These are phyloP conservation scores for Arthonia radiata DNA, from an alignment of 495 filamentous ascomycete species.

Conservation along the genomic window DNA sequence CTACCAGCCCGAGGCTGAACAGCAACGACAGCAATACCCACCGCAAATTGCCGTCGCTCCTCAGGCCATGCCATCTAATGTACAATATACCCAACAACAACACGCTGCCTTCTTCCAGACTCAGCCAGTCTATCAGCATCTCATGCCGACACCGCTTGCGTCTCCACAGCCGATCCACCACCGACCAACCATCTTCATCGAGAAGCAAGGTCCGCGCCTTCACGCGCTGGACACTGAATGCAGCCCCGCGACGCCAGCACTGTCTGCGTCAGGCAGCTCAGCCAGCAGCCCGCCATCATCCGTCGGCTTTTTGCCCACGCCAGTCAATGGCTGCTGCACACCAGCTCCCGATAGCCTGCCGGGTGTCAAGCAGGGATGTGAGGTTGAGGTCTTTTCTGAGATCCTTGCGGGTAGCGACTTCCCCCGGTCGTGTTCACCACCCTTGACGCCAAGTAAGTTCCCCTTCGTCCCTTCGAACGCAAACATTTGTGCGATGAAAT, in stretches of 20 bases:
- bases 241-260: conserved; percentile 40
- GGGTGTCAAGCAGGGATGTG: conserved; percentile 58
- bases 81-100: conserved; percentile 25
- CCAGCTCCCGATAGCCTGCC: conserved; percentile 46
- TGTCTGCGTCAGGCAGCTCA: conserved; percentile 61
- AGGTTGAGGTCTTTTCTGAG: conserved; percentile 50
- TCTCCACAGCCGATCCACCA: conserved; percentile 56
- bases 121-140: conserved; percentile 18
- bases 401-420: conserved; percentile 55
- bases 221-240: conserved; percentile 62
- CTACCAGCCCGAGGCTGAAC: conserved; percentile 56
- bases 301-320: conserved; percentile 55
- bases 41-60: background rate
- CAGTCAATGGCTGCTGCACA: conserved; percentile 58
- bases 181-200: conserved; percentile 48
- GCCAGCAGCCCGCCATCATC: conserved; percentile 69
- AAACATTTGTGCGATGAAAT: no score
- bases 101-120: conserved; percentile 13
- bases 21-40: conserved; percentile 31
- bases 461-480: no score
- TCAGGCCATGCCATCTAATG: conserved; percentile 14
- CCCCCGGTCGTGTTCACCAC: conserved; percentile 52
- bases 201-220: conserved; percentile 43
- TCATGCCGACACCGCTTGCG: conserved; percentile 40
- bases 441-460: conserved; percentile 79